Conservation (phyloP, 352 stramenopile genomes). For the Globisporangium spiculum region DNA sequence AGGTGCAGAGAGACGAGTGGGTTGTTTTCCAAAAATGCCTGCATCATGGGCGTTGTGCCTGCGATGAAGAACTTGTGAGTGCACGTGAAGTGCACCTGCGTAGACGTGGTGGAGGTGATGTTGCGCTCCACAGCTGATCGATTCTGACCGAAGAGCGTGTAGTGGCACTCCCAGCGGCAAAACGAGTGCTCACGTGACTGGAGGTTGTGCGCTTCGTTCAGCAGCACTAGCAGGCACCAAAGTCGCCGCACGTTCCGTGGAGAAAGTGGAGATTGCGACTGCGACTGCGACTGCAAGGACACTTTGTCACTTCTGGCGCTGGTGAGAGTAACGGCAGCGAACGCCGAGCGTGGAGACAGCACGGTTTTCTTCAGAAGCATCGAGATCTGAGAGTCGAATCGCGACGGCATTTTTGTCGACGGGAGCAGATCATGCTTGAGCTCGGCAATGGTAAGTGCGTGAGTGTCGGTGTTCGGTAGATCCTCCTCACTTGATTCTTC, state of each 20-base stretch:
- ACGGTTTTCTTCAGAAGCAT: constrained; percentile 52
- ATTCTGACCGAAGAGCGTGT: constrained; percentile 52
- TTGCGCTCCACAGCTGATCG: constrained; percentile 53
- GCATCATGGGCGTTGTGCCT: constrained; percentile 29
- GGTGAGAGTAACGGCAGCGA: constrained; percentile 3
- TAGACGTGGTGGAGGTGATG: constrained; percentile 4
- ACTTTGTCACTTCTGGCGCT: neutral
- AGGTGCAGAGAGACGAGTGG: constrained; percentile 35
- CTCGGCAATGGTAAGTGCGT: constrained; percentile 7
- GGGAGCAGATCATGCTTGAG: constrained; percentile 40
- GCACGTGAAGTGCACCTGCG: constrained; percentile 51
- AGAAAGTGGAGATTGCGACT: constrained; percentile 23
- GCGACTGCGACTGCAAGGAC: neutral
- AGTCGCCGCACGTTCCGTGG: constrained; percentile 32
- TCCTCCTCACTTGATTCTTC: neutral
- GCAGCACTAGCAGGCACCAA: constrained; percentile 51
- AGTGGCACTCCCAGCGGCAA: constrained; percentile 73
- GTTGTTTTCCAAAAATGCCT: constrained; percentile 34
- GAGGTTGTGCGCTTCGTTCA: constrained; percentile 67
- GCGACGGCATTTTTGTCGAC: constrained; percentile 20
- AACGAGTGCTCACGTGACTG: constrained; percentile 52
- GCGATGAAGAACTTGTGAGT: constrained; percentile 64
- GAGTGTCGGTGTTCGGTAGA: neutral
- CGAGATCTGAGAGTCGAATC: constrained; percentile 37
- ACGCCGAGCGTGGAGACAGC: constrained; percentile 37